Base-by-base conservation (phyloP, 73 alveolate genomes). In the Symbiodinium pilosum region DNA sequence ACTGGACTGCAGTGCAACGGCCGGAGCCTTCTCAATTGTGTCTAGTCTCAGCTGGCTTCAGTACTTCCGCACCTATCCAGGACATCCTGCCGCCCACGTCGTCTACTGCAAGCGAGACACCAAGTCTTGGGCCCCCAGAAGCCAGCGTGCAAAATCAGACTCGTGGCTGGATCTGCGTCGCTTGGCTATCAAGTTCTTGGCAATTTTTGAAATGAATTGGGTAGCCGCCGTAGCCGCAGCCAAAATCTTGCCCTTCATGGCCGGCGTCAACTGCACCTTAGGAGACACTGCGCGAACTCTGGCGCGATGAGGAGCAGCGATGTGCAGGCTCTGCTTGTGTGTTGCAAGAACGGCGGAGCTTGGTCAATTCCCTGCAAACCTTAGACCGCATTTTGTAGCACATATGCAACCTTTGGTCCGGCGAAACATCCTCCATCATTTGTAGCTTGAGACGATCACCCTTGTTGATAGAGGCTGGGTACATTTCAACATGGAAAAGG, bases 271-370 rank as follows among this genome's bases (percentile, higher is more conserved):
- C 12, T 64, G 21, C 81, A 14, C 18, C 56, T 26, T 8, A 91
- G 97, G 97, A 91, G 16, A 69, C 97, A 12, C 52, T 91, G 32
- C 88, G 97, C 32, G 97, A 91, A 88, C 88, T 91, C 36, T 91
- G 97, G 97, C 87, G 97, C 16, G 97, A 91, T 38, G 97, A 91
- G 81, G 97, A 91, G 28, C 97, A 83, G 4, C 87, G 97, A 5
- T 91, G 97, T 40, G 26, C 84, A 91, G 97, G 97, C 86, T 52
- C n/a, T n/a, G n/a, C n/a, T n/a, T n/a, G n/a, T n/a, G n/a, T n/a
- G n/a, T n/a, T n/a, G n/a, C n/a, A n/a, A n/a, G n/a, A n/a, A n/a
- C 41, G 47, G 43, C 32, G 69, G n/a, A n/a, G n/a, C n/a, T n/a
- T n/a, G n/a, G n/a, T n/a, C n/a, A n/a, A n/a, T n/a, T n/a, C 69